Evolutionary conservation across 1,139 yeast species (phyloP).

Genomic region (Waltiozyma sp.): DNA sequence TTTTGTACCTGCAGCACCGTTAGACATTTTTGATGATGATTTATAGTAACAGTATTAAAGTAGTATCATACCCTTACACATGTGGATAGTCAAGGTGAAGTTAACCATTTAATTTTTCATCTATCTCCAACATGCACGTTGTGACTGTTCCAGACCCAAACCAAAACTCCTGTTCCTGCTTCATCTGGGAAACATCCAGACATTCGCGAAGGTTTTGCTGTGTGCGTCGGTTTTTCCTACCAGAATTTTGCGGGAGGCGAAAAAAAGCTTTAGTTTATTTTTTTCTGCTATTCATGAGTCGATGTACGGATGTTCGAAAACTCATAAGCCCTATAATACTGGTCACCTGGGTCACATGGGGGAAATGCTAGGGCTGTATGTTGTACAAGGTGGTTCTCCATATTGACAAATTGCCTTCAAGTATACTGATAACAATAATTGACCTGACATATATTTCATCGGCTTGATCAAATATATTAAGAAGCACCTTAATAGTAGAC

Average conservation of each 20-base stretch:
- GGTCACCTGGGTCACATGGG: too few relatives aligned
- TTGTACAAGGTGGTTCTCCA: too few relatives aligned
- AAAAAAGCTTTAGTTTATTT: neutral
- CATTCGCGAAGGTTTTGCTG: neutral
- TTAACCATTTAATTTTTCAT: conserved; percentile 3
- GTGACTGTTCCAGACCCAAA: neutral
- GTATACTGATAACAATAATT: too few relatives aligned
- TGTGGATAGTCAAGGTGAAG: neutral
- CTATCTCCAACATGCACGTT: neutral
- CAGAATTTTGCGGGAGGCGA: neutral
- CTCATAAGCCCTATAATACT: too few relatives aligned
- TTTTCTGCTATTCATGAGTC: neutral
- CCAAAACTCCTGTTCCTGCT: neutral
- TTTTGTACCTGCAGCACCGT: conserved; percentile 98
- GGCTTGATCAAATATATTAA: too few relatives aligned
- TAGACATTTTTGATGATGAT: conserved; percentile 39
- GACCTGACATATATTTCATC: too few relatives aligned
- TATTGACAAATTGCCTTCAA: too few relatives aligned
- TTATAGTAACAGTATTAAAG: neutral
- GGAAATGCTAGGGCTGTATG: too few relatives aligned
- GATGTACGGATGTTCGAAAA: neutral
- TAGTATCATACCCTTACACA: neutral
- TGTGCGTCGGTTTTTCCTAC: neutral
- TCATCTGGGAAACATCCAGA: neutral
- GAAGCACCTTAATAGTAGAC: too few relatives aligned